Conservation (phyloP, 2,329 filamentous ascomycete genomes). For the Aspergillus pseudoviridinutans region DNA sequence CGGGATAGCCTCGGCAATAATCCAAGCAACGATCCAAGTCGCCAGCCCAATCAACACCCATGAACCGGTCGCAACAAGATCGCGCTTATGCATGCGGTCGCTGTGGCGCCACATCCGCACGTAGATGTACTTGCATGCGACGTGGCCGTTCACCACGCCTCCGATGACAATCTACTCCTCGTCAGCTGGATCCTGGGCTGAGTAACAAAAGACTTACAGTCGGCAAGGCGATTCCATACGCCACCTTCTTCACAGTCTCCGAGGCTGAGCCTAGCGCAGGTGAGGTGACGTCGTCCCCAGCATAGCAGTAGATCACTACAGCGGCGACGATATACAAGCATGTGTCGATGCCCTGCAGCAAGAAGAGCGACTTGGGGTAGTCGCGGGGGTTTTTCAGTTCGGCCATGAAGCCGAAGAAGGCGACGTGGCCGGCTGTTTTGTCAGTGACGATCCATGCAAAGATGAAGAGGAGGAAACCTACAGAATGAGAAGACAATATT, state of each 20-base stretch:
- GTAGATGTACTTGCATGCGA: conserved; percentile 63
- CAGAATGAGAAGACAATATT: conserved; percentile 69
- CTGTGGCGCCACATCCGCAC: conserved; percentile 59
- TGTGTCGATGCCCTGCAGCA: conserved; percentile 56
- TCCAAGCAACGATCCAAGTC: conserved; percentile 58
- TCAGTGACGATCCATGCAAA: neutral
- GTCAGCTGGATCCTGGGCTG: neutral
- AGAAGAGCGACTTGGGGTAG: conserved; percentile 57
- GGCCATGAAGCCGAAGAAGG: conserved; percentile 62
- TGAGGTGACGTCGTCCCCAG: conserved; percentile 56
- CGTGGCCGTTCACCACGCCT: conserved; percentile 64
- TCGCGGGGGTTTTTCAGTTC: conserved; percentile 59
- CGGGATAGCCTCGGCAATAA: conserved; percentile 66
- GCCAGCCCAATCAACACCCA: conserved; percentile 56
- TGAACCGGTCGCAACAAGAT: conserved; percentile 45
- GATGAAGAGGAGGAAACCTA: conserved; percentile 28
- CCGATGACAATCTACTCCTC: conserved; percentile 55
- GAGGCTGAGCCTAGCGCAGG: conserved; percentile 63
- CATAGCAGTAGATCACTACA: conserved; percentile 63
- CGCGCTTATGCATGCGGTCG: conserved; percentile 48
- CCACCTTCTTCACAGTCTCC: conserved; percentile 54
- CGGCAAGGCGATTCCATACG: conserved; percentile 63
- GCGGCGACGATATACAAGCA: conserved; percentile 61
- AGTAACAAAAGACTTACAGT: conserved; percentile 37
- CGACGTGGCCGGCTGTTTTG: conserved; percentile 53